phyloP scores from a whole-genome alignment of 148 eudicot genomes.

The Camellia japonica region DNA sequence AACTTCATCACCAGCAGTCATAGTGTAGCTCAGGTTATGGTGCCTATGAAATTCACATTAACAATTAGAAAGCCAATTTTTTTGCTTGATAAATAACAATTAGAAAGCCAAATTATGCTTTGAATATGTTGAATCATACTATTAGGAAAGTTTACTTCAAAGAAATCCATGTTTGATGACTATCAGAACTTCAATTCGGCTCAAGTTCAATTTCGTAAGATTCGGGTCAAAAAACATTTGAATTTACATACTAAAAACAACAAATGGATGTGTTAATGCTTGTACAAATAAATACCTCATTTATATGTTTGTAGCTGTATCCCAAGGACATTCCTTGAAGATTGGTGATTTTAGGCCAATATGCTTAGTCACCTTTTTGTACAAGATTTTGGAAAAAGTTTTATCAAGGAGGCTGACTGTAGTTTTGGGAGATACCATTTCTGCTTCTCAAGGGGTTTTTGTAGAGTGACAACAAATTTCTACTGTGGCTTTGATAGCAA shows the following conservation, averaged over 20 bases:
- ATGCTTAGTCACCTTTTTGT: no score
- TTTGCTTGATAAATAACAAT: not conserved
- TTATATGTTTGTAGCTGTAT: no score
- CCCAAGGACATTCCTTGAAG: no score
- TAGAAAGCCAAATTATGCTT: not conserved
- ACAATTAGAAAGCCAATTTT: not conserved
- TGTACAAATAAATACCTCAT: no score
- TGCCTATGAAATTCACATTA: conserved; percentile 46
- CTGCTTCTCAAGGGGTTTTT: no score
- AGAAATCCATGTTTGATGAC: not conserved
- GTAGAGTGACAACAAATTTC: no score
- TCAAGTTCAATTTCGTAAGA: not conserved
- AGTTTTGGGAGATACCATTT: no score
- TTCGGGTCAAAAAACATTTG: not conserved
- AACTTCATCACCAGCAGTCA: conserved; percentile 97
- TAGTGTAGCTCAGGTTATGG: conserved; percentile 68
- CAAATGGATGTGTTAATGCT: no score
- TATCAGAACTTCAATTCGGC: not conserved
- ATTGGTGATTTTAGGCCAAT: no score
- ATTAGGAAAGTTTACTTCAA: not conserved
- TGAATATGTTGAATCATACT: not conserved
- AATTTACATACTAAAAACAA: not conserved
- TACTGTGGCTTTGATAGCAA: no score
- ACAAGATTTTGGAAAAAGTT: no score
- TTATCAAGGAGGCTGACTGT: no score